phyloP scores from a whole-genome alignment of 2,329 filamentous ascomycete genomes.

The Pseudogymnoascus sp. region DNA sequence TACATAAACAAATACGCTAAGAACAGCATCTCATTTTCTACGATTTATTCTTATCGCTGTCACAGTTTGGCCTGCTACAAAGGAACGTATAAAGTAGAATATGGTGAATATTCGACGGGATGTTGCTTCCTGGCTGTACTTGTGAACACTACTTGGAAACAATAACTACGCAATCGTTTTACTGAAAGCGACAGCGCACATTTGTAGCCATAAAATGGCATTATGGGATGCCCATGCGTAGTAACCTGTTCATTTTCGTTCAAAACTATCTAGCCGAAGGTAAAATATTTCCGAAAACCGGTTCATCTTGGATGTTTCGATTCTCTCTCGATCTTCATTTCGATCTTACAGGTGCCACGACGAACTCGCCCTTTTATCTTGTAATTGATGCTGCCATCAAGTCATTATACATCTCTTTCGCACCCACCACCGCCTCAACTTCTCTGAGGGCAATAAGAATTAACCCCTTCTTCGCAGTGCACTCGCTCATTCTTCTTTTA shows the following conservation, averaged over 20 bases:
- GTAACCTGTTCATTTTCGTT: neutral
- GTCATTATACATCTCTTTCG: constrained; percentile 44
- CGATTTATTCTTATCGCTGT: neutral
- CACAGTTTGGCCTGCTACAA: neutral
- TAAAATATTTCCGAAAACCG: neutral
- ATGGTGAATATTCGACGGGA: neutral
- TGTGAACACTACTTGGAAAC: neutral
- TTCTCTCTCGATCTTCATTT: neutral
- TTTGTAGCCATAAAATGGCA: neutral
- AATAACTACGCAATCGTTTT: neutral
- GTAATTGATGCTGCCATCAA: constrained; percentile 25
- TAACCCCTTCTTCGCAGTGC: constrained; percentile 56
- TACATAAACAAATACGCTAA: neutral
- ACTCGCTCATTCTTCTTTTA: constrained; percentile 45
- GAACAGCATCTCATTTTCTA: neutral
- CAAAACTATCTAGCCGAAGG: neutral
- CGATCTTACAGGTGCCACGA: neutral
- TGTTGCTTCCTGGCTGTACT: neutral
- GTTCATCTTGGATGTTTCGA: neutral
- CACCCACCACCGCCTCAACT: constrained; percentile 45
- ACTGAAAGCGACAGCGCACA: neutral
- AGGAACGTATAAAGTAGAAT: neutral
- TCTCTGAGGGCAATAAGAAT: constrained; percentile 53
- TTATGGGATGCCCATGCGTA: neutral
- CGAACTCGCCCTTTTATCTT: neutral